Base-by-base conservation (phyloP, 2,329 filamentous ascomycete genomes). In the Graphilbum fragrans region DNA sequence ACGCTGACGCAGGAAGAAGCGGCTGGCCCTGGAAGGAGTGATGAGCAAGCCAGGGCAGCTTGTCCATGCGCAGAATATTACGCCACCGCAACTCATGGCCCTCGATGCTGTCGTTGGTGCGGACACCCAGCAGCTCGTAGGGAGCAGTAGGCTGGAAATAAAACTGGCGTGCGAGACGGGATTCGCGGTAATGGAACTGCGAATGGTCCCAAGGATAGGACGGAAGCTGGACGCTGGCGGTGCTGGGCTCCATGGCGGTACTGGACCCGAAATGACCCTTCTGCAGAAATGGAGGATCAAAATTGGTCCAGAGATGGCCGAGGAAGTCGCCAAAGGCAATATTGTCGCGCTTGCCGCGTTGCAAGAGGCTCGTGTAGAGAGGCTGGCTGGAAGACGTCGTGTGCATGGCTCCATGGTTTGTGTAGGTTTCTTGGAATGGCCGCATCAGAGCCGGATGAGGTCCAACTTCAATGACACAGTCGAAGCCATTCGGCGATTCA, bases 1-100 rank as follows among this genome's bases (percentile, higher is more conserved):
- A 71, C 0, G 60, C 67, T 2, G 67, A 67, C 3, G 61, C 65
- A 2, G 67, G 67, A 9, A 70, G 52, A 16, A 71, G 51, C 4
- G 60, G 56, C 39, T 66, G 60, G 1, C 60, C 61, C 44, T 67
- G 63, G 27, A 70, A 65, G 8, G 45, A 11, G 37, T 55, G 53
- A 31, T 51, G 55, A 29, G 52, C 48, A 17, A 60, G 43, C 44
- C 47, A 47, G 2, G 48, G 45, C n/a, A 48, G 31, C 36, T 45
- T 43, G 21, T 45, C 42, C n/a, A 40, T 34, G 12, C 42, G 43
- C 18, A 47, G 36, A 22, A 46, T 18, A 20, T 46, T 48, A 34
- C 46, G 47, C 47, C 47, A 49, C 6, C 40, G 41, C 3, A 43
- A 21, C 23, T 49, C 47, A 16, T 35, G 35, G 14, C 46, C 35